phyloP scores from a whole-genome alignment of 2,329 filamentous ascomycete species.

The Aspergillus sojae region DNA sequence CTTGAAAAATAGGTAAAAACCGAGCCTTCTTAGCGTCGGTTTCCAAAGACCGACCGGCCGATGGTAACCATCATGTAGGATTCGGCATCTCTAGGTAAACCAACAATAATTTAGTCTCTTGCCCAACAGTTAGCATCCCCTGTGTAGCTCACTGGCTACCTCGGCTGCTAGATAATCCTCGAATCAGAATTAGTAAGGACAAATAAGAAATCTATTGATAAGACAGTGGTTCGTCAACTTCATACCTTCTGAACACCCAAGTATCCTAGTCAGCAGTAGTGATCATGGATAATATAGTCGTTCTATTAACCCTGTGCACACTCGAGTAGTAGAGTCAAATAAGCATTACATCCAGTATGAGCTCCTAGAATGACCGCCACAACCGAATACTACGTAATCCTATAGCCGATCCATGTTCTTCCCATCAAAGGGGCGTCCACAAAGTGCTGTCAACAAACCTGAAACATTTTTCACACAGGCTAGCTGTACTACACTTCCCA shows the following conservation, averaged over 20 bases:
- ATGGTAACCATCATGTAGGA: no score
- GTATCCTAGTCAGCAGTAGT: no score
- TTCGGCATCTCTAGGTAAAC: neutral
- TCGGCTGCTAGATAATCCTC: neutral
- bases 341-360: neutral
- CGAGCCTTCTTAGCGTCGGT: no score
- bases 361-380: neutral
- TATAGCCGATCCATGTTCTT: neutral
- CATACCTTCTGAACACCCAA: no score
- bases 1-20: no score
- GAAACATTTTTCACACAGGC: neutral
- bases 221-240: no score
- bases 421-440: no score
- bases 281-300: no score
- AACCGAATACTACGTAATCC: neutral
- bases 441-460: neutral
- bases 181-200: neutral
- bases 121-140: neutral
- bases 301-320: neutral
- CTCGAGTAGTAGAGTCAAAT: neutral
- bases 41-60: no score
- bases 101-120: neutral
- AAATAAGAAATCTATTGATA: no score
- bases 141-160: no score
- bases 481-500: neutral